Evolutionary conservation across 805 yeast species (phyloP).

Genomic region (Candida methanosorbosa): DNA sequence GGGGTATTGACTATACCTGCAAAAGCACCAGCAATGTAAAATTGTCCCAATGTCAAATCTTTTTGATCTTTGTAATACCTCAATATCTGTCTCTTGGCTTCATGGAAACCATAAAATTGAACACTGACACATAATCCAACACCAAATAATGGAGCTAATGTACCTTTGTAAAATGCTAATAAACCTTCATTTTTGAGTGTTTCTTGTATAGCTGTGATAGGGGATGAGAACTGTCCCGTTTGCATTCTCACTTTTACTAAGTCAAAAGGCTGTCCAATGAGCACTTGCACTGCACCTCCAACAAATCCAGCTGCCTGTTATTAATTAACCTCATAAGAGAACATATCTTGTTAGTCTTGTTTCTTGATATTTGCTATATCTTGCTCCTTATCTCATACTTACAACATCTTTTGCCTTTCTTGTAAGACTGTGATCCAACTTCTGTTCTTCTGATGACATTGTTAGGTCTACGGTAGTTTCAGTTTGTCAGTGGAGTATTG

Average conservation of each 20-base stretch:
- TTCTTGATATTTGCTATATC: neutral
- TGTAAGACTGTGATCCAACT: conserved; percentile 25
- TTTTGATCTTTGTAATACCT: conserved; percentile 15
- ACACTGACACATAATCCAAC: conserved; percentile 64
- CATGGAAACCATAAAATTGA: conserved; percentile 67
- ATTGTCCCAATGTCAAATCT: conserved; percentile 41
- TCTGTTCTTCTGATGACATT: conserved; percentile 1
- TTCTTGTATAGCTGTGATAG: conserved; percentile 40
- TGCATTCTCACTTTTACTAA: conserved; percentile 62
- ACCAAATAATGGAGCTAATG: conserved; percentile 60
- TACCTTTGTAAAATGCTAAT: conserved; percentile 58
- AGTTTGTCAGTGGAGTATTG: too few species aligned
- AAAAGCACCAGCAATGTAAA: conserved; percentile 52
- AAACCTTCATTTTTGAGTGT: conserved; percentile 54
- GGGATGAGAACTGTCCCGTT: conserved; percentile 54
- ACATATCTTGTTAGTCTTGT: too few species aligned
- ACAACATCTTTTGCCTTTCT: conserved; percentile 45
- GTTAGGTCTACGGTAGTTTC: neutral
- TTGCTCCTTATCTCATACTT: conserved; percentile 6
- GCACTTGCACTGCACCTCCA: conserved; percentile 47
- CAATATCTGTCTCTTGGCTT: conserved; percentile 50
- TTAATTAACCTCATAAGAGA: neutral
- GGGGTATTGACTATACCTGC: conserved; percentile 64
- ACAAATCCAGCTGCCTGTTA: conserved; percentile 38
- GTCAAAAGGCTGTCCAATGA: conserved; percentile 63